Percentiles rank a stretch among this genome's conserved stretches.
Evolutionary conservation across 306 rosid species (phyloP).

Genomic region (Lathyrus aphaca): DNA sequence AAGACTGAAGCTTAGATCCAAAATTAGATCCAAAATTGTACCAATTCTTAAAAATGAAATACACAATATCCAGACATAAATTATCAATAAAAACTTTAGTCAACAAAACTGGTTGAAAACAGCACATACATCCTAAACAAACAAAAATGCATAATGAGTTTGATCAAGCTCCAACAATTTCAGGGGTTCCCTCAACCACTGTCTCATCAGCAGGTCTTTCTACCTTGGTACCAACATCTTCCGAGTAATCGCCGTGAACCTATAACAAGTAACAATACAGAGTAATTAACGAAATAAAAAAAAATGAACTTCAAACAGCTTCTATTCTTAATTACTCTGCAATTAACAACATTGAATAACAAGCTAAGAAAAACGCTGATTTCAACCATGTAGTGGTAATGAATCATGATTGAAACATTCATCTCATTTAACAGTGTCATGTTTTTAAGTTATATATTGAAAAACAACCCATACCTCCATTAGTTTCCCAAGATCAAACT

Average conservation of each 20-base stretch:
- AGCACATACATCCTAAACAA: constrained; percentile 24
- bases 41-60: no score
- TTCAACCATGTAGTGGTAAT: no score
- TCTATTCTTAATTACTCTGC: no score
- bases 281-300: background rate
- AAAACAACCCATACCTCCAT: constrained; percentile 68
- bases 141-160: constrained; percentile 2
- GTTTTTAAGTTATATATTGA: background rate
- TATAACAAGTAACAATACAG: constrained; percentile 16
- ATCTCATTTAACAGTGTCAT: no score
- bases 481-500: constrained; percentile 88
- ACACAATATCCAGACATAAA: constrained; percentile 23
- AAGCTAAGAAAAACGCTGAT: no score
- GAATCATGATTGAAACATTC: no score
- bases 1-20: no score
- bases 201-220: constrained; percentile 83
- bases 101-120: constrained; percentile 13
- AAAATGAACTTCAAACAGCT: no score
- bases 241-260: constrained; percentile 89
- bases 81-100: constrained; percentile 36
- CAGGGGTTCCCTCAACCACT: constrained; percentile 54
- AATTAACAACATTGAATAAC: no score
- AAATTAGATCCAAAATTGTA: no score
- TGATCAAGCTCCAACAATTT: constrained; percentile 75
- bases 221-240: constrained; percentile 82